These are phyloP conservation scores for Nicotiana knightiana DNA, from an alignment of 257 asterid genomes.

Conservation along the genomic window DNA sequence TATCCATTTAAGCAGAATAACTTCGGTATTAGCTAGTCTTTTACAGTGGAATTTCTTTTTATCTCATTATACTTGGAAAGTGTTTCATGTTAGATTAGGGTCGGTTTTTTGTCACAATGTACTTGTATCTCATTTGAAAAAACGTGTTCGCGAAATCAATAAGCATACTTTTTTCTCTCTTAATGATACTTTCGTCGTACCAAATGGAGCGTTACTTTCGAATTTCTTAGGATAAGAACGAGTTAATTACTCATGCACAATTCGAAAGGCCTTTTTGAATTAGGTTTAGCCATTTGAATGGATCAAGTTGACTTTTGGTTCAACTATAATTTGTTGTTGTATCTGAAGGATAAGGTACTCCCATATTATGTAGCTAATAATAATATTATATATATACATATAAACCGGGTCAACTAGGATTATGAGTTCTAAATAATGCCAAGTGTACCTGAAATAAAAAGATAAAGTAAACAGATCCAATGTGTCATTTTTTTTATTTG, in stretches of 20 bases:
- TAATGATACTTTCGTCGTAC: neutral
- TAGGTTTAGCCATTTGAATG: neutral
- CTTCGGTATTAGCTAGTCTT: too few relatives aligned
- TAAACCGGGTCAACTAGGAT: neutral
- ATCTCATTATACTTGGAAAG: too few relatives aligned
- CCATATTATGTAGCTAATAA: neutral
- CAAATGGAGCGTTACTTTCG: neutral
- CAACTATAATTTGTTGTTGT: neutral
- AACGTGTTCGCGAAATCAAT: too few relatives aligned
- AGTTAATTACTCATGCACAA: too few relatives aligned
- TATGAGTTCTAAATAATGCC: neutral
- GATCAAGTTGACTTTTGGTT: neutral
- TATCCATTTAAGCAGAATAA: too few relatives aligned
- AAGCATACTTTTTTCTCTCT: too few relatives aligned
- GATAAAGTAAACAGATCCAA: neutral
- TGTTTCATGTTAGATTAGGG: too few relatives aligned
- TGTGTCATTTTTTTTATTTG: neutral
- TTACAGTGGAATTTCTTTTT: too few relatives aligned
- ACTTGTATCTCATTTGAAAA: too few relatives aligned
- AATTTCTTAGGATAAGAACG: neutral
- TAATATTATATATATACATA: neutral
- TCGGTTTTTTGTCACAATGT: too few relatives aligned
- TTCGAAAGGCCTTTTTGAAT: neutral
- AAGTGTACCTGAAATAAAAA: neutral
- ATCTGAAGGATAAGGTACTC: neutral